phyloP scores from a whole-genome alignment of 2,329 filamentous ascomycete species.

The Diplocarpon rosae region DNA sequence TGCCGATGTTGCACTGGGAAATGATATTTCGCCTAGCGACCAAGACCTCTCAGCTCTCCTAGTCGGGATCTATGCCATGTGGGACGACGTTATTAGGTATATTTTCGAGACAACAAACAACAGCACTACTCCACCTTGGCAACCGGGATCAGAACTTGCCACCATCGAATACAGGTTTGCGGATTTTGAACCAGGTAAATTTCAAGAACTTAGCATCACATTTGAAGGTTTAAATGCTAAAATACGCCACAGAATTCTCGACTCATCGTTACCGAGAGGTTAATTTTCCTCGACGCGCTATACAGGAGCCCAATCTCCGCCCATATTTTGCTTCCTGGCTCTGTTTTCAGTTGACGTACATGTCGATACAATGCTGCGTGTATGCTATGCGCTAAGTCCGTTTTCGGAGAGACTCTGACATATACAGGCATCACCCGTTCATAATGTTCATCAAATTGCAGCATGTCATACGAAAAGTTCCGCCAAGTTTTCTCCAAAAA shows the following conservation, averaged over 20 bases:
- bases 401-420: neutral
- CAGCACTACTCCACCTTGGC: conserved; percentile 13
- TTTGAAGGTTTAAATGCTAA: neutral
- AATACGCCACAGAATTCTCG: conserved; percentile 8
- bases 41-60: conserved; percentile 11
- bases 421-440: conserved; percentile 13
- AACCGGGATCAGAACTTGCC: conserved; percentile 12
- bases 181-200: conserved; percentile 14
- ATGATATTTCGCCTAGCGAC: neutral
- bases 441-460: conserved; percentile 18
- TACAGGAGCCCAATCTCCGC: conserved; percentile 10
- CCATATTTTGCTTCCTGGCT: conserved; percentile 15
- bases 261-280: conserved; percentile 14
- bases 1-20: neutral
- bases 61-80: conserved; percentile 11
- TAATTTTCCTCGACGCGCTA: conserved; percentile 13
- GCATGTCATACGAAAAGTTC: conserved; percentile 15
- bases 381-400: neutral
- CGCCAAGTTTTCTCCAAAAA: conserved; percentile 15
- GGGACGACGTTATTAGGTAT: conserved; percentile 13
- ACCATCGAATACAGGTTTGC: conserved; percentile 15
- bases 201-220: neutral
- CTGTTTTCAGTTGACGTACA: conserved; percentile 15
- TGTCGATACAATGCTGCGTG: conserved; percentile 17
- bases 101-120: conserved; percentile 10